Percentiles rank a stretch among this genome's conserved stretches.
These are phyloP conservation scores for Cucumis cinereus DNA, from an alignment of 306 rosid species.

Conservation along the genomic window DNA sequence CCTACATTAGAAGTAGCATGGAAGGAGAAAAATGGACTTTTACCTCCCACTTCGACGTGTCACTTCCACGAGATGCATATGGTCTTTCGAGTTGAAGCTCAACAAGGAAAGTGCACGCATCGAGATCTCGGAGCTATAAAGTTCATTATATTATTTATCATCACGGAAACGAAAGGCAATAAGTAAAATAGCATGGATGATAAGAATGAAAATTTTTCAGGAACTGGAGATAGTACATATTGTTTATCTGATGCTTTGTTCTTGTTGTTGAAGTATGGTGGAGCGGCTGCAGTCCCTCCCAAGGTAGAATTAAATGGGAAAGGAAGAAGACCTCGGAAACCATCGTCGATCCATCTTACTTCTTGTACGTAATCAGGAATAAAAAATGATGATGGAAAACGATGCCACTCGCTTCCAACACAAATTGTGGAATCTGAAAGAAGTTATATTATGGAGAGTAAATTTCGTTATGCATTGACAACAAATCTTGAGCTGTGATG, in stretches of 20 bases:
- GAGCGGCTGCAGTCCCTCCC: conserved; percentile 93
- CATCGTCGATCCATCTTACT: conserved; percentile 91
- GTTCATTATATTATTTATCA: not conserved
- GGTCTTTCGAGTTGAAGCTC: conserved; percentile 89
- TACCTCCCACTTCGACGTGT: conserved; percentile 85
- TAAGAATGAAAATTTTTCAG: not conserved
- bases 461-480: not conserved
- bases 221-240: conserved; percentile 30
- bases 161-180: not conserved
- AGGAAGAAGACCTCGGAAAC: conserved; percentile 91
- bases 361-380: conserved; percentile 65
- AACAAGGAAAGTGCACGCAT: conserved; percentile 71
- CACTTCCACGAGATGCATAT: conserved; percentile 70
- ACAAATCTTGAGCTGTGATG: not conserved
- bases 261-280: conserved; percentile 67
- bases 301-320: conserved; percentile 74
- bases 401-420: conserved; percentile 96
- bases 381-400: conserved; percentile 86
- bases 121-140: conserved; percentile 56
- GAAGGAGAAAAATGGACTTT: not conserved
- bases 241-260: conserved; percentile 72
- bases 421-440: conserved; percentile 70
- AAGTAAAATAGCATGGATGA: not conserved
- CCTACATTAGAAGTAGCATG: not conserved
- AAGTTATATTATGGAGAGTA: not conserved